Conservation (phyloP, 441 rosid species). For the Erodium trifolium region DNA sequence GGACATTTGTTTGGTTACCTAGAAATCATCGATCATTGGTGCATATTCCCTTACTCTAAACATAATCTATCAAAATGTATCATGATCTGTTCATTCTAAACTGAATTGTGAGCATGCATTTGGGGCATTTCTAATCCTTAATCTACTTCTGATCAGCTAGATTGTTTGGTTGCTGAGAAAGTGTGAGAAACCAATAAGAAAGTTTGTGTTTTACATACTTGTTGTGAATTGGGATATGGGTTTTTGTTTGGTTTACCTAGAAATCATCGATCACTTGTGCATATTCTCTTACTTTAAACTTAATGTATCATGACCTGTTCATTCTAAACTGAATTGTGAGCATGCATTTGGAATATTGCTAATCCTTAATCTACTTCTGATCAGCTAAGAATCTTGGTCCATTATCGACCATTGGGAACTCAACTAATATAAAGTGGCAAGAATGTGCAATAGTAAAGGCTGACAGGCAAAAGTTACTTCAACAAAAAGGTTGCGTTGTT, state of each 20-base stretch:
- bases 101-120: not conserved
- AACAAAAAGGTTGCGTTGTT: slow-evolving; percentile 81
- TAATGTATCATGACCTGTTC: not conserved
- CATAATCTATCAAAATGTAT: too few species aligned
- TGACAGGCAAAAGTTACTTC: slow-evolving; percentile 66
- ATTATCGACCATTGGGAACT: slow-evolving; percentile 54
- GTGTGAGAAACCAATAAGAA: not conserved
- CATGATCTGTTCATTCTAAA: not conserved
- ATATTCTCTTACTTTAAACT: not conserved
- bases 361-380: not conserved
- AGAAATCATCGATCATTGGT: not conserved
- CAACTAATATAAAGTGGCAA: slow-evolving; percentile 83
- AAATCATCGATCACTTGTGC: not conserved
- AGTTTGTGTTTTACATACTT: not conserved
- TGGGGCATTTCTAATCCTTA: not conserved
- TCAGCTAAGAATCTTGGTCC: not conserved
- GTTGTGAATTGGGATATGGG: slow-evolving; percentile 1
- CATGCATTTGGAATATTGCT: not conserved
- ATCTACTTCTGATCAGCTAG: not conserved
- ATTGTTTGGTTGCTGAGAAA: too few species aligned
- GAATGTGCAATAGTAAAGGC: slow-evolving; percentile 60
- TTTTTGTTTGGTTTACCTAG: not conserved
- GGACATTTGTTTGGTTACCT: not conserved
- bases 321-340: not conserved
- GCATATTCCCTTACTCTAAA: not conserved